Evolutionary conservation across 2,329 filamentous ascomycete species (phyloP).

Genomic region (Aspergillus clavatus): DNA sequence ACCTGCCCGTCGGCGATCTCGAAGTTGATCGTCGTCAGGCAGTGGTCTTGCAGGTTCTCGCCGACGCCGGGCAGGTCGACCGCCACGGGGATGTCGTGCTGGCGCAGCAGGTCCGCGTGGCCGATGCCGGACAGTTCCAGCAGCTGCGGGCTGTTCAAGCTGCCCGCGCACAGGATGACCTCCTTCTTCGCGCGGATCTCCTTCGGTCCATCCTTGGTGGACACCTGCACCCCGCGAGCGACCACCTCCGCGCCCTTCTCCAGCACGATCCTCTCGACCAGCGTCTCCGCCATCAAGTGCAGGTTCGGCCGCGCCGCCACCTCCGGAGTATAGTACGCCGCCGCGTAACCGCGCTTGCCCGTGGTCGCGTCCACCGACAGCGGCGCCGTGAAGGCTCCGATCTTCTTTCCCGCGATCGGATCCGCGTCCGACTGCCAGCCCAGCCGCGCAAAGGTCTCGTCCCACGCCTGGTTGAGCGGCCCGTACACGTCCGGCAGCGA

Average conservation of each 20-base stretch:
- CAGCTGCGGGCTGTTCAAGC: constrained; percentile 53
- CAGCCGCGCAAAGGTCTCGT: constrained; percentile 17
- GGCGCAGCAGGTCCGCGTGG: constrained; percentile 38
- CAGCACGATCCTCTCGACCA: constrained; percentile 45
- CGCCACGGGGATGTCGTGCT: constrained; percentile 40
- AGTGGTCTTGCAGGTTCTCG: constrained; percentile 50
- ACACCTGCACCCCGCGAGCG: constrained; percentile 17
- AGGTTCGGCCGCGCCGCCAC: constrained; percentile 43
- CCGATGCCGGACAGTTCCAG: constrained; percentile 61
- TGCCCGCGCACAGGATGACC: constrained; percentile 57
- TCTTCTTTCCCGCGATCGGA: constrained; percentile 36
- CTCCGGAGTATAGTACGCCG: constrained; percentile 39
- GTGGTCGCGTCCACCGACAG: constrained; percentile 30
- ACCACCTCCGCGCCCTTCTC: constrained; percentile 17
- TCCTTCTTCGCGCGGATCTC: constrained; percentile 42
- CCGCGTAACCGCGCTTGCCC: constrained; percentile 36
- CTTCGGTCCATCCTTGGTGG: constrained; percentile 20
- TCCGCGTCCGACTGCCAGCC: constrained; percentile 21
- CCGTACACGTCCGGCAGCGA: constrained; percentile 31
- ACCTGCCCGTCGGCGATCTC: constrained; percentile 19
- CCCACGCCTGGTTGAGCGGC: constrained; percentile 21
- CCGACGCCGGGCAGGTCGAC: constrained; percentile 46
- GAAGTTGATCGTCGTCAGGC: constrained; percentile 27
- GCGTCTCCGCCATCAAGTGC: constrained; percentile 43
- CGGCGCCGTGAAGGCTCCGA: constrained; percentile 37